Conservation (phyloP, 306 rosid genomes). For the Arachis hypogaea region DNA sequence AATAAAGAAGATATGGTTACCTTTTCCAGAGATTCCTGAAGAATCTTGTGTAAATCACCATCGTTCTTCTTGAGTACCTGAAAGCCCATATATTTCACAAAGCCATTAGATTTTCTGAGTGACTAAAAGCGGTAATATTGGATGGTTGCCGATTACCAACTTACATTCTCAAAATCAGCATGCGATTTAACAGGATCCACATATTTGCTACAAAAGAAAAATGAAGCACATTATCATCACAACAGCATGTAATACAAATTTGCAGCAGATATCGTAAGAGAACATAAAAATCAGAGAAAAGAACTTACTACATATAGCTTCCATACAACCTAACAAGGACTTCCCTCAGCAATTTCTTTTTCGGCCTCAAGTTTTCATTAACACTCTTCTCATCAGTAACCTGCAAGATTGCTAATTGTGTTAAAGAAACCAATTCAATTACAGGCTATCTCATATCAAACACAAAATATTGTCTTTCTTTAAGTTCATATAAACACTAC, state of each 20-base stretch:
- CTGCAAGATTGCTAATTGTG: constrained; percentile 45
- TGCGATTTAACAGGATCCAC: constrained; percentile 61
- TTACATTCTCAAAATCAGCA: constrained; percentile 60
- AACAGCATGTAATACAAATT: background rate
- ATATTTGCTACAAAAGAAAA: constrained; percentile 56
- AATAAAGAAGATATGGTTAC: constrained; percentile 39
- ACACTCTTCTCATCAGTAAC: constrained; percentile 57
- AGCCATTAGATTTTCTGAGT: constrained; percentile 19
- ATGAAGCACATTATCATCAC: constrained; percentile 15
- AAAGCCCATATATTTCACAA: constrained; percentile 30
- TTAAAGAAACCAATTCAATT: constrained; percentile 9
- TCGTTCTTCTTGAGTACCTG: constrained; percentile 56
- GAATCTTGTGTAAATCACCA: constrained; percentile 42
- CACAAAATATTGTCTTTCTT: background rate
- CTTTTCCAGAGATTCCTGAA: constrained; percentile 55
- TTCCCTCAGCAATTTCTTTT: constrained; percentile 34
- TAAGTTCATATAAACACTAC: background rate
- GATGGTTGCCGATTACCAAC: constrained; percentile 35
- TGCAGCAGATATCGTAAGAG: constrained; percentile 1
- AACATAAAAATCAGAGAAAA: constrained; percentile 19
- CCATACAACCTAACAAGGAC: constrained; percentile 78
- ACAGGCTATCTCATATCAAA: constrained; percentile 9
- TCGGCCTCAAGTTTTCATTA: constrained; percentile 39
- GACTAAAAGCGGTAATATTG: constrained; percentile 13
- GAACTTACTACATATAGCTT: constrained; percentile 59